Conservation (phyloP, 495 filamentous ascomycete species). For the Halenospora varia region DNA sequence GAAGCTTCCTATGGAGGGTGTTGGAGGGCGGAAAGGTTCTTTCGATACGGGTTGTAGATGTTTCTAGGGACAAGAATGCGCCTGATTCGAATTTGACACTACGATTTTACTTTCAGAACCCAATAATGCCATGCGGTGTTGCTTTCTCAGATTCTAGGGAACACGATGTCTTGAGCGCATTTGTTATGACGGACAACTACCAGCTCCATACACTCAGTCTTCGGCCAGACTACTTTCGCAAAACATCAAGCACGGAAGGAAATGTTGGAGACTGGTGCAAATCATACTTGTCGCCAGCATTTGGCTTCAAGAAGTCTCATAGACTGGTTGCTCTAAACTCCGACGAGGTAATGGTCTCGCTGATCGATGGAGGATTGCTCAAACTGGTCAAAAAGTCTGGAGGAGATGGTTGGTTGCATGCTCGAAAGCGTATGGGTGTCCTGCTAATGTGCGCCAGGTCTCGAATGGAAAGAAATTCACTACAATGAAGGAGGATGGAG, state of each 20-base stretch:
- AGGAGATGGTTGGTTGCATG: conserved; percentile 56
- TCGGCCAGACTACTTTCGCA: conserved; percentile 75
- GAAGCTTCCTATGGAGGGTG: conserved; percentile 86
- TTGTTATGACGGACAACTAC: conserved; percentile 71
- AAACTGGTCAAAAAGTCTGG: conserved; percentile 61
- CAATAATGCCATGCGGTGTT: conserved; percentile 69
- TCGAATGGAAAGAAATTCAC: conserved; percentile 70
- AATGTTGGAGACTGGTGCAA: conserved; percentile 75
- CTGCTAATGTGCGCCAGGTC: conserved; percentile 35
- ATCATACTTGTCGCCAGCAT: conserved; percentile 60
- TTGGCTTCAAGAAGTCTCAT: conserved; percentile 77
- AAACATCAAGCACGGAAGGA: conserved; percentile 60
- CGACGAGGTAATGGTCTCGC: conserved; percentile 70
- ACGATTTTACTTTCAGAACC: conserved; percentile 67
- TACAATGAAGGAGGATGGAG: conserved; percentile 79
- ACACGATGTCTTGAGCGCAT: conserved; percentile 73
- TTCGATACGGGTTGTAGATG: conserved; percentile 77
- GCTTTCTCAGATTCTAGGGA: conserved; percentile 76
- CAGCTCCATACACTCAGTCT: conserved; percentile 78
- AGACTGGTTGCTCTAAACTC: conserved; percentile 69
- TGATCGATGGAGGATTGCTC: conserved; percentile 79
- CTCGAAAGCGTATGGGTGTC: conserved; percentile 6
- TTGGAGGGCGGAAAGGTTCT: conserved; percentile 75
- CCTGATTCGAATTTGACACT: conserved; percentile 69
- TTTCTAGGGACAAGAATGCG: conserved; percentile 63